These are phyloP conservation scores for Choiromyces venosus DNA, from an alignment of 495 filamentous ascomycete species.

Conservation along the genomic window DNA sequence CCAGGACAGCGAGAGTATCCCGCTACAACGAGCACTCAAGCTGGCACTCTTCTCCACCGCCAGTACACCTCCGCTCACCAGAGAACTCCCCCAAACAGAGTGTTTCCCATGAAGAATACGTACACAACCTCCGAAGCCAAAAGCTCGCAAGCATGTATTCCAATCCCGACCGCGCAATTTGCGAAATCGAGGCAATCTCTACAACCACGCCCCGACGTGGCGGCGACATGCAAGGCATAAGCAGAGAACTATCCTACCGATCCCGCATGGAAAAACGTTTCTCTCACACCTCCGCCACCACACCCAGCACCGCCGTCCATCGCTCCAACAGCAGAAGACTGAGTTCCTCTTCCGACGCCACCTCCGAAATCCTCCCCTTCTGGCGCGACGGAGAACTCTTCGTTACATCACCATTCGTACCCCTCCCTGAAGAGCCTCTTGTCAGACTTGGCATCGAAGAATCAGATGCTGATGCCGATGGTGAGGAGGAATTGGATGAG, in stretches of 20 bases:
- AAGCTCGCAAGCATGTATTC: slow-evolving; percentile 32
- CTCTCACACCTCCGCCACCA: no score
- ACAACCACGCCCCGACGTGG: not conserved
- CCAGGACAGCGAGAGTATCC: slow-evolving; percentile 13
- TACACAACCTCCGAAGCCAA: slow-evolving; percentile 24
- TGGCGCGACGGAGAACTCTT: not conserved
- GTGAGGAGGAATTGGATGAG: slow-evolving; percentile 9
- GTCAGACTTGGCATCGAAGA: not conserved
- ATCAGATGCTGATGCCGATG: not conserved
- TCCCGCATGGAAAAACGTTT: slow-evolving; percentile 25
- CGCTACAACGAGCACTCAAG: slow-evolving; percentile 35
- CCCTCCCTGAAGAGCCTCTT: not conserved
- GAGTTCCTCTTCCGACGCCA: not conserved
- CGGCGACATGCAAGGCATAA: no score
- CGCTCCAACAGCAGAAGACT: not conserved
- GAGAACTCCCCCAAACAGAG: slow-evolving; percentile 13
- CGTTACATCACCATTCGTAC: not conserved
- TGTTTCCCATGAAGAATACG: slow-evolving; percentile 18
- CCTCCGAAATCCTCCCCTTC: not conserved
- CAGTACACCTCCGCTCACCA: slow-evolving; percentile 14
- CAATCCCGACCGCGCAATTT: slow-evolving; percentile 19
- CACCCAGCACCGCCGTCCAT: no score
- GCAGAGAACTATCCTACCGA: slow-evolving; percentile 25
- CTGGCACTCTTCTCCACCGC: slow-evolving; percentile 32
- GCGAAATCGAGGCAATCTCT: slow-evolving; percentile 21